Conservation (phyloP, 306 rosid genomes). For the Trifolium dubium region DNA sequence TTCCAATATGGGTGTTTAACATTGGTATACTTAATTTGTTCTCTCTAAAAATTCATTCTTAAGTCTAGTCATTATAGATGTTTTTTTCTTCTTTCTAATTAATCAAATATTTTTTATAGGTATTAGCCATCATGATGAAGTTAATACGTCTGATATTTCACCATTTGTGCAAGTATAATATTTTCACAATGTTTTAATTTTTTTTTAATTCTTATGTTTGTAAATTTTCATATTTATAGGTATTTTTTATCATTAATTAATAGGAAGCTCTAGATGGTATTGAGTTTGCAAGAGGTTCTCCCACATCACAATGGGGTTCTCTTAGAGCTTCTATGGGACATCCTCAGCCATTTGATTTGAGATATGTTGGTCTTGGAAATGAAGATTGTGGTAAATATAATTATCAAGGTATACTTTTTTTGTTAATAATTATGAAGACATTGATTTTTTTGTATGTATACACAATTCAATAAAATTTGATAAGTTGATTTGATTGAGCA, state of each 20-base stretch:
- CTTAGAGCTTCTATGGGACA: slow-evolving; percentile 82
- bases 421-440: too few species aligned
- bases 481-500: not conserved
- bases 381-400: slow-evolving; percentile 71
- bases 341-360: slow-evolving; percentile 74
- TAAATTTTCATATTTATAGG: too few species aligned
- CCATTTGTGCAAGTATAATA: slow-evolving; percentile 74
- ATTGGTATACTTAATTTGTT: slow-evolving; percentile 49
- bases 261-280: slow-evolving; percentile 87
- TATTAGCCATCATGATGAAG: slow-evolving; percentile 66
- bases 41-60: too few species aligned
- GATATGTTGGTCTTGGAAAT: slow-evolving; percentile 75
- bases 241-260: too few species aligned
- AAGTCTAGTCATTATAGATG: not conserved
- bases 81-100: not conserved
- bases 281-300: slow-evolving; percentile 80
- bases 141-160: slow-evolving; percentile 50
- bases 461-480: not conserved
- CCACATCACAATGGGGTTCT: slow-evolving; percentile 73
- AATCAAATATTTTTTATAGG: not conserved
- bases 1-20: slow-evolving; percentile 80
- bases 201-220: too few species aligned
- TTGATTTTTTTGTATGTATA: too few species aligned
- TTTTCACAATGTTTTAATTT: too few species aligned
- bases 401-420: slow-evolving; percentile 50